Evolutionary conservation across 2,329 filamentous ascomycete genomes (phyloP).

Genomic region (Remersonia thermophila): DNA sequence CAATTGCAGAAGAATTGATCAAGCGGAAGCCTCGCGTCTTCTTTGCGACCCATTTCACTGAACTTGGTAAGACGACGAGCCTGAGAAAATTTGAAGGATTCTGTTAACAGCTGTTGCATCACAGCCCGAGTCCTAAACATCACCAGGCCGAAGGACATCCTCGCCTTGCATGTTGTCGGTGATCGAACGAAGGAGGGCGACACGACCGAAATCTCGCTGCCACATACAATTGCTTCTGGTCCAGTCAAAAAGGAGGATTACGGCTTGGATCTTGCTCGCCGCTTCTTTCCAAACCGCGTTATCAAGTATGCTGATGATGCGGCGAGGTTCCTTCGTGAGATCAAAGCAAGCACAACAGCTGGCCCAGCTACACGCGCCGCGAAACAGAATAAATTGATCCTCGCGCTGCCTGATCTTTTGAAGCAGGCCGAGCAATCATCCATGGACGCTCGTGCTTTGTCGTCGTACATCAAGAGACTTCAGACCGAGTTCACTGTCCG

Average conservation of each 20-base stretch:
- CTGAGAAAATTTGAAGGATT: constrained; percentile 21
- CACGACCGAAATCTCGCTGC: constrained; percentile 60
- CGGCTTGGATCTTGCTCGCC: constrained; percentile 67
- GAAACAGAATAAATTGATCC: constrained; percentile 48
- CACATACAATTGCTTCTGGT: constrained; percentile 71
- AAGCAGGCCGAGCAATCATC: constrained; percentile 52
- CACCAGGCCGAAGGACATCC: constrained; percentile 61
- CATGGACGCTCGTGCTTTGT: constrained; percentile 52
- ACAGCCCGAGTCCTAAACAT: constrained; percentile 63
- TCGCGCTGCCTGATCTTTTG: constrained; percentile 62
- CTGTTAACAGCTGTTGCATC: constrained; percentile 37
- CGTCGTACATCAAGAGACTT: constrained; percentile 50
- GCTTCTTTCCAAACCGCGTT: constrained; percentile 51
- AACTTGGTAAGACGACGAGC: constrained; percentile 55
- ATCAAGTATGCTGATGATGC: constrained; percentile 57
- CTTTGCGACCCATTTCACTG: constrained; percentile 88
- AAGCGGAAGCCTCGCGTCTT: constrained; percentile 69
- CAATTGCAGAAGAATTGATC: constrained; percentile 78
- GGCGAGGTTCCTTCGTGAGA: constrained; percentile 48
- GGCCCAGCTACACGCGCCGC: constrained; percentile 21
- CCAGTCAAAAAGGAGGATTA: constrained; percentile 62
- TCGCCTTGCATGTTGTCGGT: constrained; percentile 71
- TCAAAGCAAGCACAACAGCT: constrained; percentile 45
- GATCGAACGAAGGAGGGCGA: constrained; percentile 44
- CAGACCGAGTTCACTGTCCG: constrained; percentile 55